phyloP scores from a whole-genome alignment of 257 asterid genomes.

The Pogostemon cablin region DNA sequence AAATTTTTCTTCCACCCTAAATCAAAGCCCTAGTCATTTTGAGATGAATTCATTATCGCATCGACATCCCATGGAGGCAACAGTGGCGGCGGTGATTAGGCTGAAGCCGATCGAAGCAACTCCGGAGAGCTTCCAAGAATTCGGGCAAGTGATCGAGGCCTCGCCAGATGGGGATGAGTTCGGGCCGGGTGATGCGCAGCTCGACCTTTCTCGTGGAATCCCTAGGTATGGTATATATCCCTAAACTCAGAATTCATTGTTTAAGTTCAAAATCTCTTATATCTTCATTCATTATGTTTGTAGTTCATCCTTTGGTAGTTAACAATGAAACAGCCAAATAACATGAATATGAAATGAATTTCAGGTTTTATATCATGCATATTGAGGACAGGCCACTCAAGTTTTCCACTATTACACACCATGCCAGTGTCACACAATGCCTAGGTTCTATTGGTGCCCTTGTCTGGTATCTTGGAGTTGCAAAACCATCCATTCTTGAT shows the following conservation, averaged over 20 bases:
- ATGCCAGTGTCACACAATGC: constrained; percentile 89
- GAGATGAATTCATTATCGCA: not conserved
- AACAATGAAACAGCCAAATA: not conserved
- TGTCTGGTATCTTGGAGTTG: constrained; percentile 94
- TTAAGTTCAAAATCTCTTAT: too few species aligned
- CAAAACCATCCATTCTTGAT: constrained; percentile 73
- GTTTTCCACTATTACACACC: constrained; percentile 81
- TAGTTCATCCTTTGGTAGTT: not conserved
- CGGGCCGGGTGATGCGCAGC: constrained; percentile 85
- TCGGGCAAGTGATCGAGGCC: constrained; percentile 78
- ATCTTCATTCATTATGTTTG: not conserved
- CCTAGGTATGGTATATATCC: constrained; percentile 56
- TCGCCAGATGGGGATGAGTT: constrained; percentile 69
- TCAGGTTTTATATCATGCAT: constrained; percentile 83
- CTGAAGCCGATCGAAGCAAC: not conserved
- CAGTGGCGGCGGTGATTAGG: constrained; percentile 33
- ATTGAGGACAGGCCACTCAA: constrained; percentile 58
- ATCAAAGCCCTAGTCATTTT: too few species aligned
- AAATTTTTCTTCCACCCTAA: too few species aligned
- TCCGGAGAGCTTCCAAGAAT: constrained; percentile 69
- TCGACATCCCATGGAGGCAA: constrained; percentile 29
- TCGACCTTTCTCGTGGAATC: constrained; percentile 72
- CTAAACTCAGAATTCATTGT: not conserved
- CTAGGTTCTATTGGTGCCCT: constrained; percentile 82
- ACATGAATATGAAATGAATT: not conserved